Evolutionary conservation across 176 grass and related monocot genomes (phyloP).

Genomic region (Cenchrus purpureus): DNA sequence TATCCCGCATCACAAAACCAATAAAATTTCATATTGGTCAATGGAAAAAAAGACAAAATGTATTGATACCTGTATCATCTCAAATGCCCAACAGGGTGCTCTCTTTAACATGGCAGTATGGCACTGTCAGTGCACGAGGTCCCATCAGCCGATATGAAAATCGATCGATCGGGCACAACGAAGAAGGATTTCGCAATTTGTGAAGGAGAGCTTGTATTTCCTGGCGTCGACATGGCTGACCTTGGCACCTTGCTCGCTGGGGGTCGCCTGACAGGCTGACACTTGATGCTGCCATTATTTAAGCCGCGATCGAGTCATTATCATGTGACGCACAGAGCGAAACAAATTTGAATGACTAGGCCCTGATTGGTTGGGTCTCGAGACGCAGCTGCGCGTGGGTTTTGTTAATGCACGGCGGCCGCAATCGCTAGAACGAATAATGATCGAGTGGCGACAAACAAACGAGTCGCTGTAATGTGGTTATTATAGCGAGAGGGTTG

Average conservation of each 20-base stretch:
- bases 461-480: not conserved
- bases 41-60: not conserved
- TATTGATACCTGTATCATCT: not conserved
- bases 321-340: constrained; percentile 45
- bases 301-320: constrained; percentile 11
- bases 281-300: not conserved
- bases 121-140: constrained; percentile 4
- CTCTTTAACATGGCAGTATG: constrained; percentile 1
- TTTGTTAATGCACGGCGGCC: constrained; percentile 7
- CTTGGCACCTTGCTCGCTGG: constrained; percentile 22
- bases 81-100: not conserved
- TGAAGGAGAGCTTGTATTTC: constrained; percentile 19
- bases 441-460: constrained; percentile 35
- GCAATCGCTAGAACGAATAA: not conserved
- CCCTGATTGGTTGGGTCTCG: constrained; percentile 41
- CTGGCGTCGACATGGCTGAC: constrained; percentile 14
- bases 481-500: not conserved
- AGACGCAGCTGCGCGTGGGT: not conserved
- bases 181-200: constrained; percentile 35
- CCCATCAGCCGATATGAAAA: constrained; percentile 13
- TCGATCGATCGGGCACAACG: not conserved
- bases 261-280: constrained; percentile 1
- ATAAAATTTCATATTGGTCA: not conserved
- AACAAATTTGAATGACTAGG: constrained; percentile 57
- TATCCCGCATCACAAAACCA: not conserved